phyloP scores from a whole-genome alignment of 2,329 filamentous ascomycete species.

The Zymoseptoria tritici region DNA sequence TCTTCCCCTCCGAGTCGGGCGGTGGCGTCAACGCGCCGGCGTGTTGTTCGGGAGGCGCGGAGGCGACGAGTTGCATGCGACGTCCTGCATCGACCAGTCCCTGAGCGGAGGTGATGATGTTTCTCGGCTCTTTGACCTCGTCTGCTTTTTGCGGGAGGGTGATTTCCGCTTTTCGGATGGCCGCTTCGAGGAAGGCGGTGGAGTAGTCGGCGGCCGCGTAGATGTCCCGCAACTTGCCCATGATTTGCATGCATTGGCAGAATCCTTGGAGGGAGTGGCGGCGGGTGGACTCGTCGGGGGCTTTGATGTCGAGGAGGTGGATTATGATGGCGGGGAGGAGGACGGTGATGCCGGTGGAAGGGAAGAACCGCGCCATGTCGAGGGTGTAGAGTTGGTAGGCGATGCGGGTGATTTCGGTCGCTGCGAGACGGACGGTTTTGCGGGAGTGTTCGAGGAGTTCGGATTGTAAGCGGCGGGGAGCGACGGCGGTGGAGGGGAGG shows the following conservation, averaged over 20 bases:
- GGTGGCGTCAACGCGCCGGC: slow-evolving; percentile 25
- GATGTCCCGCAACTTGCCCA: slow-evolving; percentile 78
- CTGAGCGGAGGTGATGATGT: slow-evolving; percentile 36
- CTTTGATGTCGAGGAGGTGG: slow-evolving; percentile 86
- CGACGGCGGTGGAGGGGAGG: slow-evolving; percentile 57
- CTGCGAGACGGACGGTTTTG: slow-evolving; percentile 73
- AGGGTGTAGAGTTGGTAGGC: slow-evolving; percentile 66
- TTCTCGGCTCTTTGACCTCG: slow-evolving; percentile 25
- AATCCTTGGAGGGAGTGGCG: slow-evolving; percentile 72
- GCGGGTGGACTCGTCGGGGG: slow-evolving; percentile 62
- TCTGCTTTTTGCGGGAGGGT: slow-evolving; percentile 47
- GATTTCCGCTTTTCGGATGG: slow-evolving; percentile 78
- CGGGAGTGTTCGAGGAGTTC: slow-evolving; percentile 77
- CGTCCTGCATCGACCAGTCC: slow-evolving; percentile 41
- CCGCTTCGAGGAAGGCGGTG: slow-evolving; percentile 88
- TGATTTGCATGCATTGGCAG: slow-evolving; percentile 85
- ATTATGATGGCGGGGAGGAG: slow-evolving; percentile 90
- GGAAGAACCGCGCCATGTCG: slow-evolving; percentile 69
- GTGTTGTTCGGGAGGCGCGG: slow-evolving; percentile 8
- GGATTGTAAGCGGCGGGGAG: slow-evolving; percentile 41
- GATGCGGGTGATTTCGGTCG: slow-evolving; percentile 77
- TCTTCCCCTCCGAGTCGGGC: slow-evolving; percentile 16
- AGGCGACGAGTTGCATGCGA: slow-evolving; percentile 30
- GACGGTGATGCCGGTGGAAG: slow-evolving; percentile 84
- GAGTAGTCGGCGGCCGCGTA: slow-evolving; percentile 94